Evolutionary conservation across 2,329 filamentous ascomycete species (phyloP).

Genomic region (Hypoxylon sp.): DNA sequence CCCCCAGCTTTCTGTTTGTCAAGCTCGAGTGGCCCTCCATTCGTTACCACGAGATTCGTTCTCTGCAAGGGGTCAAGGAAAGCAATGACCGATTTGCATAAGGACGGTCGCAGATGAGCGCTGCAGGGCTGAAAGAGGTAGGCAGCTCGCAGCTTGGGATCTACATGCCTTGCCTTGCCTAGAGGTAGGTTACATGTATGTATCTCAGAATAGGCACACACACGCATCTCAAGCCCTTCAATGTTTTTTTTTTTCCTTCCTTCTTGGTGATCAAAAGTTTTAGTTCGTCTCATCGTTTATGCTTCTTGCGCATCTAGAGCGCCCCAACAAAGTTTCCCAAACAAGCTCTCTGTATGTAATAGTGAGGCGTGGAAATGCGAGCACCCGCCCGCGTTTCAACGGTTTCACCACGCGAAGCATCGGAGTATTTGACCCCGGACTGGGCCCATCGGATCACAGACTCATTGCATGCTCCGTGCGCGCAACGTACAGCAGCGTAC

Average conservation of each 20-base stretch:
- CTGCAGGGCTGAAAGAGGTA: constrained; percentile 10
- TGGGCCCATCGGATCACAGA: constrained; percentile 21
- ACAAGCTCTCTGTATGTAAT: background rate
- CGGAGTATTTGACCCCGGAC: constrained; percentile 25
- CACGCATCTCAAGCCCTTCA: background rate
- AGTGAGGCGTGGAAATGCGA: constrained; percentile 14
- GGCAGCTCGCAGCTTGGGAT: constrained; percentile 2
- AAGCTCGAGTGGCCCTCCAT: constrained; percentile 1
- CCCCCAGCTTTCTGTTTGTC: constrained; percentile 8
- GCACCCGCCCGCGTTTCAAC: constrained; percentile 20
- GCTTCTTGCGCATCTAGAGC: background rate
- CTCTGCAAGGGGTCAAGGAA: constrained; percentile 22
- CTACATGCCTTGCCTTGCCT: constrained; percentile 1
- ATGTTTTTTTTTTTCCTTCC: background rate
- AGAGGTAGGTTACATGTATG: no score
- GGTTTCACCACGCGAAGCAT: constrained; percentile 40
- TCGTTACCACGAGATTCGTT: background rate
- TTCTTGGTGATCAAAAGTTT: background rate
- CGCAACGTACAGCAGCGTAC: background rate
- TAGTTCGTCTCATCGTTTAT: constrained; percentile 12
- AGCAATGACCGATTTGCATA: constrained; percentile 3
- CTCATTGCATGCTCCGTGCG: constrained; percentile 9
- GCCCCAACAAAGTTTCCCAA: constrained; percentile 8
- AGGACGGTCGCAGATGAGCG: background rate
- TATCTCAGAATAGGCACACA: background rate